Percentiles rank a stretch among this genome's conserved stretches.
Evolutionary conservation across 345 rosid genomes (phyloP).

Genomic region (Geranium brycei): DNA sequence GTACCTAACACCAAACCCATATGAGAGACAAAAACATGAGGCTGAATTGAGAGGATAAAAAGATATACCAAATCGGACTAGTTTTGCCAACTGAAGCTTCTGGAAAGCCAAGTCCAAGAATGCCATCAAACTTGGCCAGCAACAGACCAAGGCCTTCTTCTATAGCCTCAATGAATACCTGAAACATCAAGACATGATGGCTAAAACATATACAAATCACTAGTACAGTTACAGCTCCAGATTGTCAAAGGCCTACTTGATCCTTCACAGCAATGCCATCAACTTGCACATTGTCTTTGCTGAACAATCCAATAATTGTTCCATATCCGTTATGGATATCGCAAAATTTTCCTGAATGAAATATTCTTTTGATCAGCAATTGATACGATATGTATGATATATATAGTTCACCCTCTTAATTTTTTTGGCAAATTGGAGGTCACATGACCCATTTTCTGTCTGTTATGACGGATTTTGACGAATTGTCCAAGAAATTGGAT

Average conservation of each 20-base stretch:
- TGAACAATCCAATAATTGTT: slow-evolving; percentile 58
- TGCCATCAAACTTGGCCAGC: slow-evolving; percentile 64
- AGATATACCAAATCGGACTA: slow-evolving; percentile 50
- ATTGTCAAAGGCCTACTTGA: slow-evolving; percentile 31
- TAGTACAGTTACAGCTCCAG: not conserved
- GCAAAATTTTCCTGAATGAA: slow-evolving; percentile 39
- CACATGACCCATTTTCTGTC: no score
- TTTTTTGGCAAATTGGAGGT: no score
- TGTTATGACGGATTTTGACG: no score
- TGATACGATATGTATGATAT: no score
- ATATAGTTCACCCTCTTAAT: no score
- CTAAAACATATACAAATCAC: not conserved
- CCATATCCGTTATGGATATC: slow-evolving; percentile 61
- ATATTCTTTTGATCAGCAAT: no score
- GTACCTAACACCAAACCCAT: slow-evolving; percentile 30
- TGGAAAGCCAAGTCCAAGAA: slow-evolving; percentile 69
- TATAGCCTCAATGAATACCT: slow-evolving; percentile 73
- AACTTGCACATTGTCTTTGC: slow-evolving; percentile 58
- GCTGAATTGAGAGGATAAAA: not conserved
- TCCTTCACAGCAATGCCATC: slow-evolving; percentile 50
- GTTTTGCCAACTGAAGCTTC: slow-evolving; percentile 58
- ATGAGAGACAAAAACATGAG: not conserved
- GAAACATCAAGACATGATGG: not conserved
- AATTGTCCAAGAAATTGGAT: no score
- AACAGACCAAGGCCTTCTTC: slow-evolving; percentile 43